A percentile compares a stretch with the other conserved stretches of the same genome.
Evolutionary conservation across 169 alveolate species (phyloP).

Genomic region (Plasmodium knowlesi): DNA sequence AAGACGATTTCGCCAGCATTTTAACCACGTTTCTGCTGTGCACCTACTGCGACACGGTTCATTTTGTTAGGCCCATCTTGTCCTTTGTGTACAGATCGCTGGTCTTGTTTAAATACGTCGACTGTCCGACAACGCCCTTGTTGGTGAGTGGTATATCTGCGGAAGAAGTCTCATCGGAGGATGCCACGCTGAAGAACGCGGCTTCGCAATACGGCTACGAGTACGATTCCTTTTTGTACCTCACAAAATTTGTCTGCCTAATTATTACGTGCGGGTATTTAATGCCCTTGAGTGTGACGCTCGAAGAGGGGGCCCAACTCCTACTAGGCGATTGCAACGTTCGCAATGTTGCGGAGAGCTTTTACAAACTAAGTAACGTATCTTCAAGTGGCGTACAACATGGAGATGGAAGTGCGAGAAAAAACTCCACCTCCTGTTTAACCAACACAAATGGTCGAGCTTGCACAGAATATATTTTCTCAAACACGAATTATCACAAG

Average conservation of each 20-base stretch:
- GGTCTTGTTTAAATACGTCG: slow-evolving; percentile 16
- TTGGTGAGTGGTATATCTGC: slow-evolving; percentile 7
- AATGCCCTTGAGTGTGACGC: slow-evolving; percentile 35
- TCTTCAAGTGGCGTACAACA: neutral
- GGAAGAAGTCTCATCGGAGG: neutral
- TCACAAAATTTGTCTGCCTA: slow-evolving; percentile 23
- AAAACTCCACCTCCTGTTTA: neutral
- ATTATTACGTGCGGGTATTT: slow-evolving; percentile 66
- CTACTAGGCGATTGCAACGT: slow-evolving; percentile 2
- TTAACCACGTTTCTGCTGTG: slow-evolving; percentile 23
- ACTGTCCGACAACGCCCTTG: slow-evolving; percentile 53
- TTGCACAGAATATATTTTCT: slow-evolving; percentile 11
- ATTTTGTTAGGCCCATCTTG: slow-evolving; percentile 40
- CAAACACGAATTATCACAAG: slow-evolving; percentile 17
- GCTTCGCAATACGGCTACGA: slow-evolving; percentile 33
- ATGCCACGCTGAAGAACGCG: neutral
- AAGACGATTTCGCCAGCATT: slow-evolving; percentile 38
- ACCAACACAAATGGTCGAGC: neutral
- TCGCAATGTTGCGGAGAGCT: neutral
- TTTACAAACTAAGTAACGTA: slow-evolving; percentile 3
- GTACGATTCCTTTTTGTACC: slow-evolving; percentile 33
- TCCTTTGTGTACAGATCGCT: slow-evolving; percentile 36
- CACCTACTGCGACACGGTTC: slow-evolving; percentile 13
- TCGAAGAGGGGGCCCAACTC: slow-evolving; percentile 35
- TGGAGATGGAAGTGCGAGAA: neutral